Evolutionary conservation across 2,329 filamentous ascomycete species (phyloP).

Genomic region (Colletotrichum sp.): DNA sequence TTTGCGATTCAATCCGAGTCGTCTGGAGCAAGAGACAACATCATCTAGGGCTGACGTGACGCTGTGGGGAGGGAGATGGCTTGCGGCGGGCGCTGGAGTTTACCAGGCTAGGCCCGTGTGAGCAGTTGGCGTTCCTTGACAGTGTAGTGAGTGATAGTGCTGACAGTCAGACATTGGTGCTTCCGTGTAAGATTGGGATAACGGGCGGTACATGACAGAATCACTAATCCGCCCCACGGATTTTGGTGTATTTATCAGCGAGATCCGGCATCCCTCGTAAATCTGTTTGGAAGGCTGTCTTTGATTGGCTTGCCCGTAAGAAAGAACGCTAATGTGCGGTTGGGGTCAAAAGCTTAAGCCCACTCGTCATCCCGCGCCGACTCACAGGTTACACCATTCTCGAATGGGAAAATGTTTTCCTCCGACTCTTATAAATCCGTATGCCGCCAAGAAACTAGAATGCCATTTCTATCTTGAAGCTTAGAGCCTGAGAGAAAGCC

Average conservation of each 20-base stretch:
- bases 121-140: background rate
- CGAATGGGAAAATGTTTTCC: background rate
- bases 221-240: background rate
- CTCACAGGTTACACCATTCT: background rate
- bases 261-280: background rate
- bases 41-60: constrained; percentile 3
- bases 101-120: background rate
- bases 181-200: background rate
- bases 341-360: background rate
- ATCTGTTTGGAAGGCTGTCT: background rate
- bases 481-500: background rate
- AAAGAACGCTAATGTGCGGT: background rate
- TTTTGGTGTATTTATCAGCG: constrained; percentile 16
- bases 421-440: constrained; percentile 1
- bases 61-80: background rate
- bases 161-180: background rate
- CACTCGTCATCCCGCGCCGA: background rate
- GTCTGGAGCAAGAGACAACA: background rate
- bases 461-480: background rate
- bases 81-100: background rate
- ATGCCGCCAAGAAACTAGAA: background rate
- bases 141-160: background rate
- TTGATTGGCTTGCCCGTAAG: background rate
- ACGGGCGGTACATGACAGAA: background rate
- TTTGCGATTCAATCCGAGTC: background rate